These are phyloP conservation scores for Aspergillus caelatus DNA, from an alignment of 2,329 filamentous ascomycete species.

Conservation along the genomic window DNA sequence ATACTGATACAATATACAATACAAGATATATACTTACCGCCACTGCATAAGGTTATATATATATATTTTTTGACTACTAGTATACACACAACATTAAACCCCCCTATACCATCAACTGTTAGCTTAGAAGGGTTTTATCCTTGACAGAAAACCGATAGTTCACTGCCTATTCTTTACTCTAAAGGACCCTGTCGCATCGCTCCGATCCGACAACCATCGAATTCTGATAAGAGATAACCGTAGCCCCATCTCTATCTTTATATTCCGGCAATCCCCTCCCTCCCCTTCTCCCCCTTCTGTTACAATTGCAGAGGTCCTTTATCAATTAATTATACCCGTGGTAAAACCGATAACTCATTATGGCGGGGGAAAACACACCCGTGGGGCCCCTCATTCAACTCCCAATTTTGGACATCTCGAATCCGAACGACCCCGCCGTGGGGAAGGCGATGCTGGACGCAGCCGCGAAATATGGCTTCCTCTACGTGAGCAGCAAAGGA, in stretches of 20 bases:
- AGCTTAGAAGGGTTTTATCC: neutral
- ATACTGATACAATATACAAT: neutral
- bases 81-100: too few species aligned
- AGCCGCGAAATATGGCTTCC: slow-evolving; percentile 80
- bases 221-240: slow-evolving; percentile 6
- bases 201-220: neutral
- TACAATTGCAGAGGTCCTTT: neutral
- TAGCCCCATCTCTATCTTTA: neutral
- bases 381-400: slow-evolving; percentile 53
- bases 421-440: slow-evolving; percentile 61
- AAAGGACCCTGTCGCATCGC: neutral
- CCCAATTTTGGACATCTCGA: slow-evolving; percentile 80
- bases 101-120: neutral
- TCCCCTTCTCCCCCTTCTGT: neutral
- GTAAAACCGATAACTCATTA: neutral
- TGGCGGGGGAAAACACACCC: slow-evolving; percentile 14
- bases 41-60: neutral
- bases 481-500: slow-evolving; percentile 80
- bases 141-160: neutral
- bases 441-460: slow-evolving; percentile 73
- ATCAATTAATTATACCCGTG: neutral
- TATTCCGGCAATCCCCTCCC: neutral
- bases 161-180: neutral
- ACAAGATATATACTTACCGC: neutral
- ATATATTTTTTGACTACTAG: too few species aligned